These are phyloP conservation scores for Neofusicoccum sp. DNA, from an alignment of 2,329 filamentous ascomycete species.

Conservation along the genomic window DNA sequence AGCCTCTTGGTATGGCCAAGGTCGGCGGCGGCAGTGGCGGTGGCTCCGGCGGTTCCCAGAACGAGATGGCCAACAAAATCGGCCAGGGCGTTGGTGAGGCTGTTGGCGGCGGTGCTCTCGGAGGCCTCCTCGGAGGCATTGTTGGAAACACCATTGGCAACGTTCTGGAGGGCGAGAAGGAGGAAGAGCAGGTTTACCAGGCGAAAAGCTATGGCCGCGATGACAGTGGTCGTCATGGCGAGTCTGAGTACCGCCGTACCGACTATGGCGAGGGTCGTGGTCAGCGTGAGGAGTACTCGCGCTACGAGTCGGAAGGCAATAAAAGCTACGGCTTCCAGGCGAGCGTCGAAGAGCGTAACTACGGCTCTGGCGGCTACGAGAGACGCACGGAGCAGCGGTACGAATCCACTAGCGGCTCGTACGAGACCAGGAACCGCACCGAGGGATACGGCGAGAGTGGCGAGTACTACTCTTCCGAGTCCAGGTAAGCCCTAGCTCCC, in stretches of 20 bases:
- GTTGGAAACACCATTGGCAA: slow-evolving; percentile 62
- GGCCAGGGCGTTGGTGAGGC: slow-evolving; percentile 58
- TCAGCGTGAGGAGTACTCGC: slow-evolving; percentile 58
- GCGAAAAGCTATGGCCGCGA: slow-evolving; percentile 57
- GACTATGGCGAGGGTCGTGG: slow-evolving; percentile 56
- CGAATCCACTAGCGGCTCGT: slow-evolving; percentile 42
- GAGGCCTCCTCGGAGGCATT: slow-evolving; percentile 68
- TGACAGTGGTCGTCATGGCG: slow-evolving; percentile 56
- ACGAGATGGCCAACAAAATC: slow-evolving; percentile 39
- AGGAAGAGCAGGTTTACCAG: slow-evolving; percentile 54
- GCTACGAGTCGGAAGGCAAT: slow-evolving; percentile 55
- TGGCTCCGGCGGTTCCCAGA: slow-evolving; percentile 27
- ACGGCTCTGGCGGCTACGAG: slow-evolving; percentile 53
- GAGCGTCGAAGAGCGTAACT: slow-evolving; percentile 53
- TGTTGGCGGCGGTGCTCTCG: slow-evolving; percentile 63
- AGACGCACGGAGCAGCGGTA: slow-evolving; percentile 57
- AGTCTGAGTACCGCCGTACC: slow-evolving; percentile 61
- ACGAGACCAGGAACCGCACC: slow-evolving; percentile 35
- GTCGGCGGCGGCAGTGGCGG: slow-evolving; percentile 47
- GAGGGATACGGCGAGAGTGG: slow-evolving; percentile 38
- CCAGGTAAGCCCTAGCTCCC: slow-evolving; percentile 31
- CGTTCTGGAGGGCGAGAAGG: slow-evolving; percentile 49
- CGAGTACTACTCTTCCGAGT: slow-evolving; percentile 42
- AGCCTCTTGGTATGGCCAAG: slow-evolving; percentile 65
- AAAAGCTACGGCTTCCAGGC: slow-evolving; percentile 59